Base-by-base conservation (phyloP, 163 green algal genomes). In the Scenedesmus sp. region DNA sequence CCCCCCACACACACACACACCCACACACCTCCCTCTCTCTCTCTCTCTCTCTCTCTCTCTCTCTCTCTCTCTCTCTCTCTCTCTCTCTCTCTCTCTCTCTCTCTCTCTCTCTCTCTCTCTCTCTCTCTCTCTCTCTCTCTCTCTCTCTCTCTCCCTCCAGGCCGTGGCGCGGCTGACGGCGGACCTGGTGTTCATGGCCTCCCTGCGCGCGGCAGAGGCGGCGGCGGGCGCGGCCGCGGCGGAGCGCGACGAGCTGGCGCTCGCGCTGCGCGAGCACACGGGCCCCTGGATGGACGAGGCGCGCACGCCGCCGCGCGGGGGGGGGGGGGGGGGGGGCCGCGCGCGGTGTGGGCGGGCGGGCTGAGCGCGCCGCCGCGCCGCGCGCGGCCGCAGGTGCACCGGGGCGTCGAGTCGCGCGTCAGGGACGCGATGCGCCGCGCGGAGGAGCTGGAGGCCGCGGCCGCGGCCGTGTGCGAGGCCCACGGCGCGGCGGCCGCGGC, bases 261-360 rank as follows among this genome's bases (percentile, higher is more conserved):
- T 89, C 58, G 88, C 86, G 1, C 73, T 85, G n/a, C 85, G 91
- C 36, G 70, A 91, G 60, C 87, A 92, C 80, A 83, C 83, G 7
- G 89, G 89, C 0, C 89, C 89, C 0, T 93, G 87, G 87, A 89
- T 93, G 78, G 87, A 93, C 53, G 80, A 93, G 87, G 89, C 91
- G 24, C 13, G 47, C n/a, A n/a, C n/a, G n/a, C n/a, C n/a, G n/a
- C n/a, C n/a, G n/a, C n/a, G n/a, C n/a, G n/a, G n/a, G n/a, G n/a
- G n/a, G 34, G 42, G 7, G 57, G 15, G 29, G 9, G n/a, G 58
- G 6, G 11, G 60, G 24, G 4, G n/a, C 1, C 3, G 24, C 24
- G 4, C 0, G 54, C 54, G 34, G 45, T 54, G 45, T 54, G 45
- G 45, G 22, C 26, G 33, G 22, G 33, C 20, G 53, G 10, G 51